These are phyloP conservation scores for Cyberlindnera euphorbiiphila DNA, from an alignment of 805 yeast genomes.

Conservation along the genomic window DNA sequence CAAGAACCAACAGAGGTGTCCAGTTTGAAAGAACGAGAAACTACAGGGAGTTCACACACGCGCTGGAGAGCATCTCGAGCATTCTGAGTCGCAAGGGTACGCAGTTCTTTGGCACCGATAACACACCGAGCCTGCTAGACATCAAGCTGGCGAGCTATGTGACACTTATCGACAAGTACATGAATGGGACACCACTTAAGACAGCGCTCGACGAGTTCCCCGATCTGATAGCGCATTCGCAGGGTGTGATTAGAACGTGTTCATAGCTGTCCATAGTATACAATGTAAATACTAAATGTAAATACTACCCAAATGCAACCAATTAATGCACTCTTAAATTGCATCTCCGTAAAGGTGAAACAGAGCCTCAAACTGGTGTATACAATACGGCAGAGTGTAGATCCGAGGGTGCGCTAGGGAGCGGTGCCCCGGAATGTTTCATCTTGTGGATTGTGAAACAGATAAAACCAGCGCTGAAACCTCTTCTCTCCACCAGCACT, in stretches of 20 bases:
- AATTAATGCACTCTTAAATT: too few relatives aligned
- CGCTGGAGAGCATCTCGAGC: conserved; percentile 26
- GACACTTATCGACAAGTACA: conserved; percentile 24
- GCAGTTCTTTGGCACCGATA: conserved; percentile 14
- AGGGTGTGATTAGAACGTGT: conserved; percentile 13
- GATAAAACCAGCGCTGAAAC: conserved; percentile 10
- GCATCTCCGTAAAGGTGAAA: too few relatives aligned
- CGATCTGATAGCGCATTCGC: conserved; percentile 18
- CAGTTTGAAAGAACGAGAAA: conserved; percentile 19
- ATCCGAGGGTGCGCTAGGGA: conserved; percentile 4
- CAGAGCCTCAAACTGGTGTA: too few relatives aligned
- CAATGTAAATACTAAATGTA: not conserved
- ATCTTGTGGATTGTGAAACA: conserved; percentile 15
- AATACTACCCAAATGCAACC: too few relatives aligned
- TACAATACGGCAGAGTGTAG: not conserved
- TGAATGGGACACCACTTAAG: conserved; percentile 10
- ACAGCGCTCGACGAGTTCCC: conserved; percentile 8
- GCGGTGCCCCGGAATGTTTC: conserved; percentile 20
- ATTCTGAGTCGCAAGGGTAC: conserved; percentile 19
- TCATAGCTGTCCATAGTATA: conserved; percentile 3
- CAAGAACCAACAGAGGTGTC: conserved; percentile 11
- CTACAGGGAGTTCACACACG: conserved; percentile 21
- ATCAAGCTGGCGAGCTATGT: conserved; percentile 32
- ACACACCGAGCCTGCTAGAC: conserved; percentile 27
- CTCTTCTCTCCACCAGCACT: too few relatives aligned